Percentiles rank a stretch among this genome's conserved stretches.
Evolutionary conservation across 768 basidiomycete species (phyloP).

Genomic region (Sistotremastrum suecicum): DNA sequence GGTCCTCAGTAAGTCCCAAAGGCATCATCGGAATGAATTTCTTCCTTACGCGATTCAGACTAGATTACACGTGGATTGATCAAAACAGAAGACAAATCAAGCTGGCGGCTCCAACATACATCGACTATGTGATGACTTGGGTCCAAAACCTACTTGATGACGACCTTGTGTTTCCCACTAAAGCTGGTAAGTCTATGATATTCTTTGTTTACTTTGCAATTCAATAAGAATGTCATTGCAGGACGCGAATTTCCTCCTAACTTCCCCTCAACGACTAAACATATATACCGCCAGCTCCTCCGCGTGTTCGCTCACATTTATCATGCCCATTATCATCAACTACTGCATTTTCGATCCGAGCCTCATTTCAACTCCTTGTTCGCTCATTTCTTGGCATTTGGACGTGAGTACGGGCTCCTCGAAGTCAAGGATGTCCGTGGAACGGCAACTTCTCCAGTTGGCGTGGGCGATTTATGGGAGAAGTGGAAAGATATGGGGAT

Average conservation of each 20-base stretch:
- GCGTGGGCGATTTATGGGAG: conserved; percentile 72
- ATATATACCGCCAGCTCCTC: conserved; percentile 92
- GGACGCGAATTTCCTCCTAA: conserved; percentile 77
- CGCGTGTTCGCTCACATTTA: conserved; percentile 97
- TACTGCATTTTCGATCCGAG: conserved; percentile 86
- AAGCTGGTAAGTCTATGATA: conserved; percentile 50
- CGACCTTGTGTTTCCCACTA: conserved; percentile 89
- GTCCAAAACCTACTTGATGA: conserved; percentile 91
- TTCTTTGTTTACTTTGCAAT: conserved; percentile 1
- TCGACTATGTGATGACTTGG: conserved; percentile 97
- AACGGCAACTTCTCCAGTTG: conserved; percentile 39
- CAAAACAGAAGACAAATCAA: conserved; percentile 79
- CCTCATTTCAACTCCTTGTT: conserved; percentile 96
- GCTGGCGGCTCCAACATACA: conserved; percentile 88
- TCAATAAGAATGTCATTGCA: conserved; percentile 15
- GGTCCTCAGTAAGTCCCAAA: conserved; percentile 53
- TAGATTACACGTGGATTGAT: conserved; percentile 93
- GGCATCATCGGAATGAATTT: not conserved
- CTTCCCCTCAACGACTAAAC: conserved; percentile 83
- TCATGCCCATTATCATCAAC: conserved; percentile 82
- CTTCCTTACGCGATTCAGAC: conserved; percentile 24
- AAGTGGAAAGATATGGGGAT: conserved; percentile 84
- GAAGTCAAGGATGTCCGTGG: conserved; percentile 83
- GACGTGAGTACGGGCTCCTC: conserved; percentile 81
- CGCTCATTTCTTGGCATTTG: conserved; percentile 95